A percentile compares a stretch with the other conserved stretches of the same genome.
These are phyloP conservation scores for Fraxinus sp. DNA, from an alignment of 305 asterid genomes.

Conservation along the genomic window DNA sequence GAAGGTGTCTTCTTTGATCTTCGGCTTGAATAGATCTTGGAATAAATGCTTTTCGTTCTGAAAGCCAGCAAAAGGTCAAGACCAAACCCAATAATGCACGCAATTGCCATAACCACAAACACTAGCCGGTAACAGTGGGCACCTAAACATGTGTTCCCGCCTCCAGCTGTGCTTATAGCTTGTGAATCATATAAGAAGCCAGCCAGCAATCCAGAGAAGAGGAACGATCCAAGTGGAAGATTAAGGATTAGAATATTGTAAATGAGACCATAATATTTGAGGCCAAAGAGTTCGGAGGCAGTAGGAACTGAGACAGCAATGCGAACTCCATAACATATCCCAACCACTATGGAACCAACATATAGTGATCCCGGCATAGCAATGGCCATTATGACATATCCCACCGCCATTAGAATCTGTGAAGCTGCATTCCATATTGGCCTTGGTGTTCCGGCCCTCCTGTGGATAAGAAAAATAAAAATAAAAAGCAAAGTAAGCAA, in stretches of 20 bases:
- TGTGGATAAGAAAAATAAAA: slow-evolving; percentile 8
- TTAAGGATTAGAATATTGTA: slow-evolving; percentile 86
- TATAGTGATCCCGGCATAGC: slow-evolving; percentile 87
- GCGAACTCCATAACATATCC: slow-evolving; percentile 82
- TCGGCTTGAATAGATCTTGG: slow-evolving; percentile 48
- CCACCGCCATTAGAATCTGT: slow-evolving; percentile 77
- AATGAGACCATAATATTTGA: slow-evolving; percentile 76
- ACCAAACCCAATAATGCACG: slow-evolving; percentile 62
- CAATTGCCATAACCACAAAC: slow-evolving; percentile 77
- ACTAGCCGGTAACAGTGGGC: slow-evolving; percentile 82
- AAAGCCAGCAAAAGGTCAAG: slow-evolving; percentile 59
- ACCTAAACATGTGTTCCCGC: slow-evolving; percentile 77
- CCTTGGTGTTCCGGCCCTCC: slow-evolving; percentile 77
- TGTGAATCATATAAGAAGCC: slow-evolving; percentile 66
- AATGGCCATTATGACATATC: slow-evolving; percentile 69
- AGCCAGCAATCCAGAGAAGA: slow-evolving; percentile 88
- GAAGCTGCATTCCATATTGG: slow-evolving; percentile 93
- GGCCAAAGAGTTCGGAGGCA: slow-evolving; percentile 89
- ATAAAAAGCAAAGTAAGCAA: background rate
- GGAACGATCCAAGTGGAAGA: slow-evolving; percentile 85
- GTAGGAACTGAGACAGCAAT: slow-evolving; percentile 75
- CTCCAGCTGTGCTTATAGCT: slow-evolving; percentile 57
- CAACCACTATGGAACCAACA: slow-evolving; percentile 76
- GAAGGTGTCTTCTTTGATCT: slow-evolving; percentile 41
- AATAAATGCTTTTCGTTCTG: slow-evolving; percentile 58